Base-by-base conservation (phyloP, 202 grass and related monocot genomes). In the Carex sylvatica region DNA sequence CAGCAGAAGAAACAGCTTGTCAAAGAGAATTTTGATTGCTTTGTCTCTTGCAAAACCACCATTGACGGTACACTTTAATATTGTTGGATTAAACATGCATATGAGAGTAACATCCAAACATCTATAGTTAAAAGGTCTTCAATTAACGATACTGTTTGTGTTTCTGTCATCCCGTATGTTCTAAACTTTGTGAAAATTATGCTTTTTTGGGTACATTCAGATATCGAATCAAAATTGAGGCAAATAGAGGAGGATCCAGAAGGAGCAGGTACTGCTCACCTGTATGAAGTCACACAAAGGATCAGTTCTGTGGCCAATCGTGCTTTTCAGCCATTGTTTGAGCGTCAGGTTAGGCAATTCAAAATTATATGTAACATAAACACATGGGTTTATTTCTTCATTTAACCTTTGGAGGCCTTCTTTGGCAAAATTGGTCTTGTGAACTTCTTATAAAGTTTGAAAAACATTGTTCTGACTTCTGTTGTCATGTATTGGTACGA, bases 21-120 rank as follows among this genome's bases (percentile, higher is more conserved):
- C 70, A 99, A 99, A 86, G 96, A 99, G 87, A 99, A 99, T 81
- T 99, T 99, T 79, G 96, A 99, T 92, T 99, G 96, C 86, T 99
- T 99, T 77, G 89, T 99, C 54, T 99, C 96, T 4, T 99, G 96
- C 96, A 99, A 99, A 90, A 99, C 96, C 65, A 99, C 96, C 63
- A 99, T 99, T 83, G 96, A 99, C 61, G 96, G 96, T 99, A 93
- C 70, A 52, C 61, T 22, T 87, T 67, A 74, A 33, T 67, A 3
- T 83, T 62, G 69, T 84, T 60, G 47, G 13, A 79, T 58, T 51
- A 18, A 74, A 74, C 51, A 74, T 64, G 28, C 46, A 65, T 89
- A 65, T 51, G 80, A 66, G 64, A 69, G 33, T 65, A 63, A 83
- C 78, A 83, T 86, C 52, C 81, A 56, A 18, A 78, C 54, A 31